Evolutionary conservation across 2,329 filamentous ascomycete species (phyloP).

Genomic region (Trichoderma oligosporum): DNA sequence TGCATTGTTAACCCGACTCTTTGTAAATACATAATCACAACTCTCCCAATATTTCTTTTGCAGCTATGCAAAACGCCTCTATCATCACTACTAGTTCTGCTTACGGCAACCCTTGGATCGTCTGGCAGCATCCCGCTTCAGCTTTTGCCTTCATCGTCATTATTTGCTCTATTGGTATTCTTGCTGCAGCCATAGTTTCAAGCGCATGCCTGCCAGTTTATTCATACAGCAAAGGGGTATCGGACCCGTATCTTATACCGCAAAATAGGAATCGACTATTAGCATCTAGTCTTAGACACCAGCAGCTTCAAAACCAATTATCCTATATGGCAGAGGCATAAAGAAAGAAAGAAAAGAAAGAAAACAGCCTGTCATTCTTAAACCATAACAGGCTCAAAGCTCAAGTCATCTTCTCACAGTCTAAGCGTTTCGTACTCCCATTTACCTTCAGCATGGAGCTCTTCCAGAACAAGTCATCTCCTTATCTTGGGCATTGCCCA

Average conservation of each 20-base stretch:
- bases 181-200: conserved; percentile 3
- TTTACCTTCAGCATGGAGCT: conserved; percentile 34
- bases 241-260: background rate
- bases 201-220: background rate
- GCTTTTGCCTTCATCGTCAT: conserved; percentile 10
- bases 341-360: no score
- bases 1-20: no score
- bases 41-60: background rate
- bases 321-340: background rate
- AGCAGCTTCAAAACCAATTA: background rate
- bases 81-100: background rate
- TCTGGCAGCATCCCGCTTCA: conserved; percentile 15
- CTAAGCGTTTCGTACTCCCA: background rate
- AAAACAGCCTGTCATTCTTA: no score
- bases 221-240: background rate
- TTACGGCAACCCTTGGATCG: background rate
- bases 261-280: background rate
- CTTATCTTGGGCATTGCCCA: conserved; percentile 33
- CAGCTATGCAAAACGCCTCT: background rate
- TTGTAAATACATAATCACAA: background rate
- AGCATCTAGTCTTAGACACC: background rate
- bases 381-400: background rate
- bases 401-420: background rate
- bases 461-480: conserved; percentile 27
- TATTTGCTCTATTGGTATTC: conserved; percentile 5